Evolutionary conservation across 2,329 filamentous ascomycete genomes (phyloP), one percentile per base, ranked within the genome.

Genomic region (Rachicladosporium sp.): DNA sequence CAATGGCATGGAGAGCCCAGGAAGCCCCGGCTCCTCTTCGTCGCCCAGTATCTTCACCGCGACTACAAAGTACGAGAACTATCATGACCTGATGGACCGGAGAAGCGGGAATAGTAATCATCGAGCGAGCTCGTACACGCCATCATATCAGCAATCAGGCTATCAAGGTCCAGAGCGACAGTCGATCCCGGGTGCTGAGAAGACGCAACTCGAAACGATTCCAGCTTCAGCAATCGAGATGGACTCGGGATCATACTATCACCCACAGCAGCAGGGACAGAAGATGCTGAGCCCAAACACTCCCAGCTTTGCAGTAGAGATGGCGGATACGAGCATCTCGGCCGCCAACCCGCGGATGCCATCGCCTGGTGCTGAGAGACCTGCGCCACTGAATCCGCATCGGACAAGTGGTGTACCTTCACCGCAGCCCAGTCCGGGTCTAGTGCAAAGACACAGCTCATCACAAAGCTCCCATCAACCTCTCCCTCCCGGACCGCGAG

Each of bases 181-280:
- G 9, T 35, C 40, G 7, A 41, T 44, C 37, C 29, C 52, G 35
- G 41, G 54, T 45, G 15, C 51, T 47, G 7, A 49, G 46, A 31
- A 52, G 45, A 21, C 37, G 3, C 38, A 43, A 29, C 44, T 49
- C 48, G 41, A 4, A 52, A 50, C 6, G 45, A 50, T 21, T 46
- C 55, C 41, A 10, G 3, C 10, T 8, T 33, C 44, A 48, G 13
- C 38, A 50, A 46, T 46, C 35, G 64, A 68, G 40, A 48, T 67
- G 2, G 61, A 61, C 6, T 19, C 15, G 15, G 64, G 64, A 38
- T 61, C 63, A 31, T 64, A 55, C 46, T 60, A 60, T 44, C 55
- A 63, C 31, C 37, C 50, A 8, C 49, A 58, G 2, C 56, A 58
- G 19, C 46, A 46, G 7, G 54, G 52, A 27, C 47, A 31, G 35